phyloP scores from a whole-genome alignment of 441 rosid species.

The Bocquillonia castaneifolia region DNA sequence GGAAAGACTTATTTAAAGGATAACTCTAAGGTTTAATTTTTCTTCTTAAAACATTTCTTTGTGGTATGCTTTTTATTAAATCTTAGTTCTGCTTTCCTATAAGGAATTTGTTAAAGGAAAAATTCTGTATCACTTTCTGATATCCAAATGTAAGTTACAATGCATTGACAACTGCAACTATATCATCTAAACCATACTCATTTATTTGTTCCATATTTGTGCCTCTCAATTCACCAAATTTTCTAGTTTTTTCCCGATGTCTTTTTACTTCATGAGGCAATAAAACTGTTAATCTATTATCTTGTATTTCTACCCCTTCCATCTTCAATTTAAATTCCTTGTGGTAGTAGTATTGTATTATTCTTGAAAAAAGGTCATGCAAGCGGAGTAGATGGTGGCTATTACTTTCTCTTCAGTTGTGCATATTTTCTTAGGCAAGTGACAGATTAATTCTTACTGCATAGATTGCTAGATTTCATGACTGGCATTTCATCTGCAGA shows the following conservation, averaged over 20 bases:
- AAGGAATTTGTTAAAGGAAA: not conserved
- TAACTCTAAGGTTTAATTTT: constrained; percentile 58
- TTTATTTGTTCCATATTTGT: not conserved
- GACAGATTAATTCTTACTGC: not conserved
- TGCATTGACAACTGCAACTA: not conserved
- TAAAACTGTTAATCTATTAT: not conserved
- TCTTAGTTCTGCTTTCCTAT: not conserved
- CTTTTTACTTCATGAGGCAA: not conserved
- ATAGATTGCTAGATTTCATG: not conserved
- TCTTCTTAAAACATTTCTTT: not conserved
- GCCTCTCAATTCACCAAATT: not conserved
- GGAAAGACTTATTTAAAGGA: constrained; percentile 93
- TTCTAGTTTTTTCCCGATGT: not conserved
- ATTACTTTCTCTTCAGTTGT: not conserved
- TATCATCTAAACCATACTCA: not conserved
- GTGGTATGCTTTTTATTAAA: not conserved
- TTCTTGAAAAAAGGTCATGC: not conserved
- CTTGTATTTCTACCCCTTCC: not conserved
- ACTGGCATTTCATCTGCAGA: not conserved
- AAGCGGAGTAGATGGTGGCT: not conserved
- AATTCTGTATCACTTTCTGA: not conserved
- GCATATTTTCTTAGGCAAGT: not conserved
- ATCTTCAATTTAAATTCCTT: not conserved
- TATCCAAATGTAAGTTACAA: not conserved
- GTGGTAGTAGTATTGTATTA: not conserved